Conservation (phyloP, 129 eudicot genomes). For the Escallonia rubra region DNA sequence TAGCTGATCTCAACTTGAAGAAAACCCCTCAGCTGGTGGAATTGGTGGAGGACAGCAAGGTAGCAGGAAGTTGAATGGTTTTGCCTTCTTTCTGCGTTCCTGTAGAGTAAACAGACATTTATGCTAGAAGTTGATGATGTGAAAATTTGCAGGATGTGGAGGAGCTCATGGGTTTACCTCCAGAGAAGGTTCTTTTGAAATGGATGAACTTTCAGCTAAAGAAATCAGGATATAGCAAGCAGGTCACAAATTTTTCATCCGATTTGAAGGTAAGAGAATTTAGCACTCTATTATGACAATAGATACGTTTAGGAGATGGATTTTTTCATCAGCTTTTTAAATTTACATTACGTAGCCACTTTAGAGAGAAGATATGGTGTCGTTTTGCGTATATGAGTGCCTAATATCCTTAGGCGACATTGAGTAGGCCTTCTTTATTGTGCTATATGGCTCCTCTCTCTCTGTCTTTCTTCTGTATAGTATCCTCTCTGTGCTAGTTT, state of each 20-base stretch:
- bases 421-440: too few species aligned
- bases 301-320: too few species aligned
- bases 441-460: too few species aligned
- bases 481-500: too few species aligned
- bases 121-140: neutral
- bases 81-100: slow-evolving; percentile 7
- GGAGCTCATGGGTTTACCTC: slow-evolving; percentile 63
- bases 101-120: neutral
- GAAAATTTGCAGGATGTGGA: slow-evolving; percentile 46
- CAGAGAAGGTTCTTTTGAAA: slow-evolving; percentile 62
- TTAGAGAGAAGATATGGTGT: too few species aligned
- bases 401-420: too few species aligned
- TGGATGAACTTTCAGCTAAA: slow-evolving; percentile 67
- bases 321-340: too few species aligned
- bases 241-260: slow-evolving; percentile 60
- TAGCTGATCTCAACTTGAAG: slow-evolving; percentile 50
- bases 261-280: slow-evolving; percentile 43
- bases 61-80: slow-evolving; percentile 9
- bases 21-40: slow-evolving; percentile 69
- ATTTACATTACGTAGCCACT: too few species aligned
- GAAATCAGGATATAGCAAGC: slow-evolving; percentile 52
- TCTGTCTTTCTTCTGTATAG: too few species aligned
- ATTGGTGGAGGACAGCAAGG: slow-evolving; percentile 66
- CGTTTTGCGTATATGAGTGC: too few species aligned
- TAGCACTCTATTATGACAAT: neutral